Evolutionary conservation across 257 asterid species (phyloP), one percentile per base, ranked within the genome.

Genomic region (Marsdenia floribunda): DNA sequence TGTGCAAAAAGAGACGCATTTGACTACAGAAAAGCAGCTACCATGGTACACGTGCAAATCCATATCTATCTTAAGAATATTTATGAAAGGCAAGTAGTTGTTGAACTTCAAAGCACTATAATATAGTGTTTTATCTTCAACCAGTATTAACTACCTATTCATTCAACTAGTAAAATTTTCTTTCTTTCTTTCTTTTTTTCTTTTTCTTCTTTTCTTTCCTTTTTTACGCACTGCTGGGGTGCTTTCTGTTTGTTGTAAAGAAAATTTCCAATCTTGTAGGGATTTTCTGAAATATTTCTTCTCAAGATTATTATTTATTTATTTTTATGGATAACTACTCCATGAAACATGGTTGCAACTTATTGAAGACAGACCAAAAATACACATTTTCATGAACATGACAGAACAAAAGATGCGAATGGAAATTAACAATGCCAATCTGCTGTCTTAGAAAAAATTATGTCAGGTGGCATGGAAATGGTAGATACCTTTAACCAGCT

Each of bases 401-500:
- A 16, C n/a, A n/a, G 29, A 55, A 55, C 5, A n/a, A 19, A 19
- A 58, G 26, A 58, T 11, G n/a, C 0, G n/a, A 35, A 35, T 1
- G n/a, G 49, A 37, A 64, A 35, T 16, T 12, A 29, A 5, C 19
- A 3, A 24, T 9, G 16, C 14, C 10, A 29, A 64, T 35, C 70
- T 33, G 22, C 18, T 15, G 19, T 18, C 49, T 2, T 16, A 26
- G 37, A 38, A 46, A 57, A 65, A 37, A 55, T 33, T 2, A 13
- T 19, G 5, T 21, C 55, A 47, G 46, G 44, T 8, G 58, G 63
- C 59, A 63, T 7, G 59, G 47, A 66, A 66, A 49, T 70, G 26
- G 55, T 35, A 53, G 71, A 59, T 80, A 88, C 97, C 97, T 84
- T 82, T 91, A 83, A 91, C 55, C 38, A 90, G 85, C 76, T 87